A percentile compares a stretch with the other conserved stretches of the same genome.
Conservation (phyloP, 2,329 filamentous ascomycete genomes). For the Pseudogymnoascus sp. region DNA sequence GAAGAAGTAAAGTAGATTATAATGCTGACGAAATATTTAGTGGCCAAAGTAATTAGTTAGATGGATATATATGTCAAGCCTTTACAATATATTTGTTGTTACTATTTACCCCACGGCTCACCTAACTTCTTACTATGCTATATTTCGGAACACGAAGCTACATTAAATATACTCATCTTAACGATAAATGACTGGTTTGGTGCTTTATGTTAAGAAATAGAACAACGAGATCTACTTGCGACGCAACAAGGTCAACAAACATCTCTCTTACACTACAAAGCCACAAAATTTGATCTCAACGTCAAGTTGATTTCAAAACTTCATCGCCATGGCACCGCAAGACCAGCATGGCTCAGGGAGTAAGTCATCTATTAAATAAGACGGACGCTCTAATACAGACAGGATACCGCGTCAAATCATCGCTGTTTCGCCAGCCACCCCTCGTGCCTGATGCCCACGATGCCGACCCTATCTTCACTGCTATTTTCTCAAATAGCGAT, state of each 20-base stretch:
- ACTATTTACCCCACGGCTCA: background rate
- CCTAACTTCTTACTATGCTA: background rate
- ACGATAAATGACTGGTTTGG: background rate
- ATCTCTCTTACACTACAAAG: background rate
- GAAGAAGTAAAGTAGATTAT: background rate
- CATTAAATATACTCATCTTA: background rate
- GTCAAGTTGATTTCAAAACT: background rate
- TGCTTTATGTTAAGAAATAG: background rate
- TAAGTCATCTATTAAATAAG: background rate
- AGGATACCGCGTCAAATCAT: background rate
- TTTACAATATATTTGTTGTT: background rate
- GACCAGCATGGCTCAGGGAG: background rate
- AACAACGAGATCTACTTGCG: background rate
- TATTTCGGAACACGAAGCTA: background rate
- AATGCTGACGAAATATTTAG: slow-evolving; percentile 6
- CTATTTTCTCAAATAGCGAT: background rate
- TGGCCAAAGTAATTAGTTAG: background rate
- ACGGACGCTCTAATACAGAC: background rate
- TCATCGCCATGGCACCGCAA: background rate
- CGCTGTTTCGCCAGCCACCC: background rate
- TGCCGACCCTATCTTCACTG: background rate
- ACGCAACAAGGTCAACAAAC: background rate
- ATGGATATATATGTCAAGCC: background rate
- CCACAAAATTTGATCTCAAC: background rate
- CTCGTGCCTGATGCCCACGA: background rate